Base-by-base conservation (phyloP, 2,329 filamentous ascomycete species). In the Arachnomyces sp. region DNA sequence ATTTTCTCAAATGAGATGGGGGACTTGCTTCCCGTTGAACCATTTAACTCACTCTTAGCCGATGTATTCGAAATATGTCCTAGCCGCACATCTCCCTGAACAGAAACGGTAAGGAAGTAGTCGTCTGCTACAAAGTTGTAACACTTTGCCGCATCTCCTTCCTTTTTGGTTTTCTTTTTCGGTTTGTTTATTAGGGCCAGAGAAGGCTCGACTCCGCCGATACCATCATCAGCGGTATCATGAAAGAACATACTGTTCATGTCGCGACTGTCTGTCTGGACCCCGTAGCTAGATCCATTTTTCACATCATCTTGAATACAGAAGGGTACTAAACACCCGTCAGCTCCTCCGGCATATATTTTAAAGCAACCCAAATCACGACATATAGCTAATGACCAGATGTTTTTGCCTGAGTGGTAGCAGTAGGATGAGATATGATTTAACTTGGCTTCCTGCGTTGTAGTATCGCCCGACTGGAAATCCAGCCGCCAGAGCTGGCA, bases 371-470 rank as follows among this genome's bases (percentile, higher is more conserved):
- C 34, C 12, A n/a, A 4, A 13, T 41, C 60, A 29, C 38, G 34
- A 43, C 15, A 43, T 38, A 65, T 44, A 9, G 76, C 77, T 29
- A 80, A 72, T 0, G 88, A 81, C 89, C 90, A 96, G 5, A 96
- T 80, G 56, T 95, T 88, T 61, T 95, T 98, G 5, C 92, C 92
- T 28, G 70, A 73, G 56, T 96, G 89, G 44, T 79, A 75, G 2
- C 75, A 70, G 36, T 78, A 74, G 6, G 73, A 77, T 2, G 71
- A 67, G 2, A 71, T 55, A 37, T 84, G 74, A 9, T 61, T 60
- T 32, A 87, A 57, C 4, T 49, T 61, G 0, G 42, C 42, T 36
- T 38, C 32, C 7, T 28, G 36, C 15, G 51, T 15, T 17, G 51
- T 30, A 63, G 46, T 2, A 46, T 40, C 35, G 55, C 58, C 14